Evolutionary conservation across 2,329 filamentous ascomycete genomes (phyloP), one percentile per base, ranked within the genome.

Genomic region (Magnaporthales sp.): DNA sequence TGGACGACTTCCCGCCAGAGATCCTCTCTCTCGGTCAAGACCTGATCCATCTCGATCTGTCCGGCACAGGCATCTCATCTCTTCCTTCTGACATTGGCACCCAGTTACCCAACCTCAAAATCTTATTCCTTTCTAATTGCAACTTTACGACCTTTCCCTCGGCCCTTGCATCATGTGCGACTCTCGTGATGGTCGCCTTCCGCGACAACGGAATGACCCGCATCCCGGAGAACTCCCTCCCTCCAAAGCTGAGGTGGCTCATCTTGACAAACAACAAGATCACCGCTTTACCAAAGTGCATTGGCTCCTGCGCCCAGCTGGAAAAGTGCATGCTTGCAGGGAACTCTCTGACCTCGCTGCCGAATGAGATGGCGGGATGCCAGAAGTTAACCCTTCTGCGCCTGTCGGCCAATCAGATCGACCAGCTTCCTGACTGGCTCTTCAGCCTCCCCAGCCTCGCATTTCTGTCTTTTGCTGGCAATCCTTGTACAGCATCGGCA

Each of bases 301-400:
- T 83, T 63, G 79, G 80, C 10, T 71, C 72, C 24, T 83, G 80
- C 67, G 68, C 69, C 22, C 75, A 75, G 11, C 74, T 83, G 4
- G 77, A 83, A 69, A 81, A 82, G 71, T 82, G 80, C 69, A 80
- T 82, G 79, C 71, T 83, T n/a, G 77, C 81, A 1, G 80, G 80
- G 15, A 83, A 83, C 69, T 71, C 67, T n/a, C 74, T 83, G 27
- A 70, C 68, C 0, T 64, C 63, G 54, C 72, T 84, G 9, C 81
- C 81, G 1, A 70, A 70, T 19, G 75, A 77, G 64, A 80, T 84
- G 80, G 72, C 73, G 4, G 70, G 70, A n/a, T 83, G 81, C 73
- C 74, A 71, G 60, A 78, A 79, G 67, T 75, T 83, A 46, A 77
- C 75, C 6, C 71, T 83, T 38, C 71, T 83, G 56, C 75, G 81